A percentile compares a stretch with the other conserved stretches of the same genome.
Evolutionary conservation across 1,284 basidiomycete species (phyloP).

Genomic region (Crepidotus sp.): DNA sequence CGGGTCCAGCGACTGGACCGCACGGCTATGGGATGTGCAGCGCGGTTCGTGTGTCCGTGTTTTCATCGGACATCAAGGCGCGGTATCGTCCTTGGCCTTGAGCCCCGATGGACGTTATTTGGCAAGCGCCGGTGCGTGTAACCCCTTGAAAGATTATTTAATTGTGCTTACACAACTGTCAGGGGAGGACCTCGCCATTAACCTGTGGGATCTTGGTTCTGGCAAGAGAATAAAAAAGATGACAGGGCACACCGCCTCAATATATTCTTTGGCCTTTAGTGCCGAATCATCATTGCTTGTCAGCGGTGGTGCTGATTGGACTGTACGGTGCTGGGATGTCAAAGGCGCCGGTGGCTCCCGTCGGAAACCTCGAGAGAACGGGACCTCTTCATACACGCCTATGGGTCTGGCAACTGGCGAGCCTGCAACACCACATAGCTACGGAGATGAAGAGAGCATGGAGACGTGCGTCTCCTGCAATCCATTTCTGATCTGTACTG

Average conservation of each 20-base stretch:
- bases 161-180: constrained; percentile 6
- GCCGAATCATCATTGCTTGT: constrained; percentile 87
- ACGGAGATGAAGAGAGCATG: constrained; percentile 44
- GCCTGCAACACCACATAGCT: constrained; percentile 25
- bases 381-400: constrained; percentile 22
- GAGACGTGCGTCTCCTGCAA: constrained; percentile 47
- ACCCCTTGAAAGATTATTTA: constrained; percentile 2
- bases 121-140: constrained; percentile 71
- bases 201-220: constrained; percentile 93
- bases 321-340: constrained; percentile 95
- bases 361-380: constrained; percentile 48
- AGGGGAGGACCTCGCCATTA: constrained; percentile 91
- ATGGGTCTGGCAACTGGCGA: constrained; percentile 24
- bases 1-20: constrained; percentile 93
- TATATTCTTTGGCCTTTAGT: constrained; percentile 88
- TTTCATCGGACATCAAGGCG: constrained; percentile 91
- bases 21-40: constrained; percentile 98
- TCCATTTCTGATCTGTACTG: constrained; percentile 2
- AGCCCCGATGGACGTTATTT: constrained; percentile 92
- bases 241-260: constrained; percentile 84
- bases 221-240: constrained; percentile 94
- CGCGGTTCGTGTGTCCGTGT: constrained; percentile 88
- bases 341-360: constrained; percentile 66
- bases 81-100: constrained; percentile 82
- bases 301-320: constrained; percentile 87